These are phyloP conservation scores for Lepidopterella palustris DNA, from an alignment of 495 filamentous ascomycete species.

Conservation along the genomic window DNA sequence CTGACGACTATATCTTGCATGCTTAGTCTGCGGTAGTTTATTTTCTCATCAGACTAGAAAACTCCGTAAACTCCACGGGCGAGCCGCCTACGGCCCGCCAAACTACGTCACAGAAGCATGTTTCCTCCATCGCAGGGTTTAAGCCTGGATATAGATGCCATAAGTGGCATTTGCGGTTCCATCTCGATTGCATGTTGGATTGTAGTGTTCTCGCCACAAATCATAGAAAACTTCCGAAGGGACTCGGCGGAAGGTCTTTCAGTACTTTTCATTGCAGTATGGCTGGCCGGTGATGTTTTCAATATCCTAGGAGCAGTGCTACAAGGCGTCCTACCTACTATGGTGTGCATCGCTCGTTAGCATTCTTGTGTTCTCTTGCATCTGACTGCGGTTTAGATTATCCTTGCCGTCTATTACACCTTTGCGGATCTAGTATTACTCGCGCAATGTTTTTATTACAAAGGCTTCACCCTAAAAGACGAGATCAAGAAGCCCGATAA, in stretches of 20 bases:
- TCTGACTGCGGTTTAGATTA: slow-evolving; percentile 45
- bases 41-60: too few species aligned
- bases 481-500: slow-evolving; percentile 28
- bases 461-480: slow-evolving; percentile 68
- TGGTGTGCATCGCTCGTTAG: slow-evolving; percentile 44
- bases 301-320: slow-evolving; percentile 88
- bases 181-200: slow-evolving; percentile 98
- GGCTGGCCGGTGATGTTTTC: slow-evolving; percentile 91
- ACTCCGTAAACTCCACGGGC: too few species aligned
- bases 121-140: slow-evolving; percentile 60
- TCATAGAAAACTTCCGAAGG: slow-evolving; percentile 88
- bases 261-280: slow-evolving; percentile 80
- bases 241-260: slow-evolving; percentile 83
- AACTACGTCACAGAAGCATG: slow-evolving; percentile 44
- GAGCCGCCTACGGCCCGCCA: too few species aligned
- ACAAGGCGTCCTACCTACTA: slow-evolving; percentile 92
- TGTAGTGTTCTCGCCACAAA: slow-evolving; percentile 94
- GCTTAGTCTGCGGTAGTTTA: too few species aligned
- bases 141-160: slow-evolving; percentile 73
- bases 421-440: slow-evolving; percentile 86
- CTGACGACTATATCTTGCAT: too few species aligned
- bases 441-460: slow-evolving; percentile 87
- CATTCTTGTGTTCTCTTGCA: too few species aligned
- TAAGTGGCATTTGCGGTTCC: slow-evolving; percentile 86
- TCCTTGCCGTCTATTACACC: slow-evolving; percentile 92